A percentile compares a stretch with the other conserved stretches of the same genome.
phyloP scores from a whole-genome alignment of 305 asterid species.

The Caryopteris hybrid region DNA sequence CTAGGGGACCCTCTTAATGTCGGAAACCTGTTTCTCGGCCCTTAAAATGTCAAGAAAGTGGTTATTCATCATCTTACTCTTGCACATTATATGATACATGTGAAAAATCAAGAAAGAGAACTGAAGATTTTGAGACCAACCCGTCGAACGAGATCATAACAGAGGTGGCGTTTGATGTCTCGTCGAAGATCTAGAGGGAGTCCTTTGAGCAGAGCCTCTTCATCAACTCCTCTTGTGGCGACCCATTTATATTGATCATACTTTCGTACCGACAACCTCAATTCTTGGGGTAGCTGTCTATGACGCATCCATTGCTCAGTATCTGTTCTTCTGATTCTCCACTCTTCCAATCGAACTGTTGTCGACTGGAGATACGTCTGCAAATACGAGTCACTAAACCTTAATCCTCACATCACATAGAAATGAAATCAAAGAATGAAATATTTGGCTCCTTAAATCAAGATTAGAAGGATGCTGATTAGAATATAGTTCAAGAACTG shows the following conservation, averaged over 20 bases:
- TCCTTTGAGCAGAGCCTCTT: conserved; percentile 66
- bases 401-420: not conserved
- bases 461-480: no score
- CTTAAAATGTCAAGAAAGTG: not conserved
- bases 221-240: conserved; percentile 94
- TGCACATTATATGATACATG: not conserved
- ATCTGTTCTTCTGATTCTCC: conserved; percentile 87
- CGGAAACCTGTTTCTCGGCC: not conserved
- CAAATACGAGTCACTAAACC: conserved; percentile 4
- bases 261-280: conserved; percentile 71
- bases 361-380: conserved; percentile 99
- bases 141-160: conserved; percentile 86
- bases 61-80: no score
- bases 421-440: not conserved
- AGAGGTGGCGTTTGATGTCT: conserved; percentile 90
- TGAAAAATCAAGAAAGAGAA: not conserved
- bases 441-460: not conserved
- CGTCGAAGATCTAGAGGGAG: conserved; percentile 93
- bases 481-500: no score
- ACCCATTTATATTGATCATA: conserved; percentile 92
- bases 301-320: conserved; percentile 98
- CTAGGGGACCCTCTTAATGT: not conserved
- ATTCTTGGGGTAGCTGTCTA: conserved; percentile 81
- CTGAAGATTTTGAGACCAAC: conserved; percentile 31
- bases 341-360: conserved; percentile 84